Evolutionary conservation across 2,329 filamentous ascomycete species (phyloP).

Genomic region (Macroventuria anomochaeta): DNA sequence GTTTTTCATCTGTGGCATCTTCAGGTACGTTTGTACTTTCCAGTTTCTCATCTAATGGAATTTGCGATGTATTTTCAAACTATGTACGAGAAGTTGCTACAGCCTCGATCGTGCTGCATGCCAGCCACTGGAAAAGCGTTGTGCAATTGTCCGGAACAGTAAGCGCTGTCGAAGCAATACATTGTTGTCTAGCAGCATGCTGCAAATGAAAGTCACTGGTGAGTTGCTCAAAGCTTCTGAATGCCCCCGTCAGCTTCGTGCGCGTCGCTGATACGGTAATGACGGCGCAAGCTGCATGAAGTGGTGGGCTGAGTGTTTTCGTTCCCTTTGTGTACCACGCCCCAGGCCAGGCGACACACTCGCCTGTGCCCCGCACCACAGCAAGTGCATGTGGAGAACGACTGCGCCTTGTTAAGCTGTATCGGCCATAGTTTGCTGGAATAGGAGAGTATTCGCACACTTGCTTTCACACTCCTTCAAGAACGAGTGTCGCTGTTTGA

Average conservation of each 20-base stretch:
- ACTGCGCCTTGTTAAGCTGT: conserved; percentile 10
- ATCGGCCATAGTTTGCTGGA: background rate
- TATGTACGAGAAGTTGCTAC: no score
- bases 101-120: background rate
- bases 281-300: conserved; percentile 8
- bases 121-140: background rate
- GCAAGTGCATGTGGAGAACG: background rate
- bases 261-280: conserved; percentile 13
- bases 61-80: background rate
- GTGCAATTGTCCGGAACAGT: background rate
- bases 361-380: conserved; percentile 13
- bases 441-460: background rate
- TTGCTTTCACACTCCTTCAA: background rate
- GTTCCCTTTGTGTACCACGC: conserved; percentile 8
- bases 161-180: conserved; percentile 7
- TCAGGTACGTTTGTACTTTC: background rate
- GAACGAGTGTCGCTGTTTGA: background rate
- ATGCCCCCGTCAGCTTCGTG: conserved; percentile 14
- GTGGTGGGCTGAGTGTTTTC: conserved; percentile 12
- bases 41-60: background rate
- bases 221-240: conserved; percentile 8
- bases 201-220: conserved; percentile 2
- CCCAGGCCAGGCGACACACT: conserved; percentile 10
- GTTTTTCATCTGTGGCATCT: background rate
- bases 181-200: background rate